Base-by-base conservation (phyloP, 108 stramenopile genomes). In the Chaetoceros tenuissimus region DNA sequence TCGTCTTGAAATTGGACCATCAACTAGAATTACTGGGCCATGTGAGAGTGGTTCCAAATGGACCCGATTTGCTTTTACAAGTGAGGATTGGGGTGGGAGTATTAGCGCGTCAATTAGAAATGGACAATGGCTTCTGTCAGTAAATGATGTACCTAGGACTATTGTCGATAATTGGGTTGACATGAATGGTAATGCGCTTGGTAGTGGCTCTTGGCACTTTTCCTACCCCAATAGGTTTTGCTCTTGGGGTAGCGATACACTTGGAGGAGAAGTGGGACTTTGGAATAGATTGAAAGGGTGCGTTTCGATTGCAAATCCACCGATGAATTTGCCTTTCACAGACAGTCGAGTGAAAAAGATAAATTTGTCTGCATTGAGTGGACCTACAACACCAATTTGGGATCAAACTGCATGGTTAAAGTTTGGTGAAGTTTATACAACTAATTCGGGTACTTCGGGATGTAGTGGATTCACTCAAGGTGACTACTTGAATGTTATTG, bases 1-100 rank as follows among this genome's bases (percentile, higher is more conserved):
- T 10, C 5, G 34, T 40, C 34, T 40, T 40, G n/a, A n/a, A n/a
- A 40, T 66, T 0, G 16, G 64, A 0, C 55, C 45, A 23, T 22
- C 51, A 27, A 31, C 60, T 8, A 77, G 71, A 22, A 18, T 72
- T 26, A 60, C 64, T 53, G 63, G 67, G 50, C 79, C 79, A 0
- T 80, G 79, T 62, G 69, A 74, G 40, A 46, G 47, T 1, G 49
- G 73, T 58, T 25, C 69, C 53, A 24, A 56, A 13, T 30, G 66
- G 57, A 24, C 59, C 34, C 20, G 62, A 64, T 23, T 58, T 48
- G 25, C 67, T 13, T 55, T 54, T 17, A 67, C 66, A 2, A 40
- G 13, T 40, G 34, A 40, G 13, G 47, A 60, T 16, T 67, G 71
- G 46, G 73, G 75, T 29, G 57, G 57, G 0, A 67, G 61, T 10